Percentiles rank a stretch among this genome's conserved stretches.
These are phyloP conservation scores for Cinnamomum micranthum DNA, from an alignment of 164 flowering plant species.

Conservation along the genomic window DNA sequence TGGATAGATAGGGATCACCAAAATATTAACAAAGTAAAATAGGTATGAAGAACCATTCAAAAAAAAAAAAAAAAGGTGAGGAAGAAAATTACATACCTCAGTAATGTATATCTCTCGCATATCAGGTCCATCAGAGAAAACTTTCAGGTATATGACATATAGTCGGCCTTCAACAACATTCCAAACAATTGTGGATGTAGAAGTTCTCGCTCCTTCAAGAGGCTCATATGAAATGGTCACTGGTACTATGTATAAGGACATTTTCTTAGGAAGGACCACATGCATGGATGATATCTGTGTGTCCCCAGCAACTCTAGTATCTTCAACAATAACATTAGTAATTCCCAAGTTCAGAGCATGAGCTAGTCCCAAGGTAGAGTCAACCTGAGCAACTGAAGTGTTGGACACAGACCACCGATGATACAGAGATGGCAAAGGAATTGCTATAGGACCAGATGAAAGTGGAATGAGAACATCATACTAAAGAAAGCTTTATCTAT, in stretches of 20 bases:
- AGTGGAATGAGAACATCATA: slow-evolving; percentile 6
- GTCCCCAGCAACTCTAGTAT: slow-evolving; percentile 81
- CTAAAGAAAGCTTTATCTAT: no score
- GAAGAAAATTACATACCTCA: slow-evolving; percentile 35
- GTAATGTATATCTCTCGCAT: slow-evolving; percentile 68
- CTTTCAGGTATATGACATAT: slow-evolving; percentile 69
- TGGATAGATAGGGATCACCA: no score
- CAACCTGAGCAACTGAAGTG: slow-evolving; percentile 72
- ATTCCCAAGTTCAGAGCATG: slow-evolving; percentile 57
- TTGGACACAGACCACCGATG: slow-evolving; percentile 71
- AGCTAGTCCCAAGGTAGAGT: slow-evolving; percentile 48
- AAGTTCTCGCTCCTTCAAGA: slow-evolving; percentile 41
- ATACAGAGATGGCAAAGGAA: slow-evolving; percentile 71
- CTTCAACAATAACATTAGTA: slow-evolving; percentile 70
- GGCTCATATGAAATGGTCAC: slow-evolving; percentile 47
- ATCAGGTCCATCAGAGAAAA: slow-evolving; percentile 53
- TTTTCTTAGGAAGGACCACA: slow-evolving; percentile 72
- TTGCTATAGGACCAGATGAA: slow-evolving; percentile 35
- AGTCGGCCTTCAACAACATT: slow-evolving; percentile 56
- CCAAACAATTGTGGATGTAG: slow-evolving; percentile 59
- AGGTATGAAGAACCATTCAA: no score
- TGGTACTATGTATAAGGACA: slow-evolving; percentile 54
- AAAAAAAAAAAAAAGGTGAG: no score
- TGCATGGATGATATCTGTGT: slow-evolving; percentile 69
- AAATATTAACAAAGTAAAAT: no score